Percentiles rank a stretch among this genome's conserved stretches.
These are phyloP conservation scores for Parasitella parasitica DNA, from an alignment of 371 early-diverging fungal genomes.

Conservation along the genomic window DNA sequence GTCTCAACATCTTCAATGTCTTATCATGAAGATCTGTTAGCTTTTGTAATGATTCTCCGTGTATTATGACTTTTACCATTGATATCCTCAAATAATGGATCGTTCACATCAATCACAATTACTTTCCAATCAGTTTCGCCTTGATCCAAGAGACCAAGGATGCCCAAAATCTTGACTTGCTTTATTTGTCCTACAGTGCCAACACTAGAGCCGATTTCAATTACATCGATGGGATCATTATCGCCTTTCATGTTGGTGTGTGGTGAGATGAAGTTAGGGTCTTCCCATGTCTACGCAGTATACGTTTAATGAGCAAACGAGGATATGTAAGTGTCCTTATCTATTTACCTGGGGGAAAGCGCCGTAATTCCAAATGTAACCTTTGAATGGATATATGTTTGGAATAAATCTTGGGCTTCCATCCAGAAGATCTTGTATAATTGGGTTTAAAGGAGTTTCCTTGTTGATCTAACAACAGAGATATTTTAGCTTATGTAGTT, in stretches of 20 bases:
- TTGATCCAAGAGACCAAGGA: constrained; percentile 93
- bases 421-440: constrained; percentile 95
- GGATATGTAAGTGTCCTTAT: neutral
- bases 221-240: constrained; percentile 96
- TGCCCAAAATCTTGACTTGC: constrained; percentile 94
- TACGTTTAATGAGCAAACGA: too few relatives aligned
- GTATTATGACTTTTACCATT: constrained; percentile 70
- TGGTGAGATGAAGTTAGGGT: constrained; percentile 75
- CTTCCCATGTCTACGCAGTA: constrained; percentile 87
- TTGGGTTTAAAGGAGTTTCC: constrained; percentile 87
- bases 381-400: constrained; percentile 96
- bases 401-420: constrained; percentile 90
- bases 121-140: constrained; percentile 99
- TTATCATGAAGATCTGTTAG: too few relatives aligned
- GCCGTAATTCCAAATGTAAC: constrained; percentile 98
- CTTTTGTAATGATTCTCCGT: too few relatives aligned
- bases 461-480: constrained; percentile 66
- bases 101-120: constrained; percentile 89
- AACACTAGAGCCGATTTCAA: constrained; percentile 63
- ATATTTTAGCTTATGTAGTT: neutral
- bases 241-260: constrained; percentile 89
- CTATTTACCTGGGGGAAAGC: constrained; percentile 74
- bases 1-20: constrained; percentile 89
- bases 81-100: constrained; percentile 82
- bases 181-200: constrained; percentile 58